A percentile compares a stretch with the other conserved stretches of the same genome.
Evolutionary conservation across 768 basidiomycete species (phyloP).

Genomic region (Serendipita indica): DNA sequence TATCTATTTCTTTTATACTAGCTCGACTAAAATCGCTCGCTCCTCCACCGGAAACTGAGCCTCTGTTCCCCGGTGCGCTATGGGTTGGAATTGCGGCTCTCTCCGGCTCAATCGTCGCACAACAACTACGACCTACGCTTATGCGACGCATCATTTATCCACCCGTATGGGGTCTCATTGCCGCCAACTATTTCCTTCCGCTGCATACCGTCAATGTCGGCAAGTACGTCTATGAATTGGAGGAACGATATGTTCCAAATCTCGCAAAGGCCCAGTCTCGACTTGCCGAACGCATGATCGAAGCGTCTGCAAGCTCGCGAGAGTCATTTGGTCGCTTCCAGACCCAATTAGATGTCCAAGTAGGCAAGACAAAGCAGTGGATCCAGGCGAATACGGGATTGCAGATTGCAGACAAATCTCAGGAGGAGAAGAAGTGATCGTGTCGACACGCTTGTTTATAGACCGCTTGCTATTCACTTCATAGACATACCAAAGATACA

Average conservation of each 20-base stretch:
- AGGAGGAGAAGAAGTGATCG: slow-evolving; percentile 7
- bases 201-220: slow-evolving; percentile 58
- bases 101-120: slow-evolving; percentile 72
- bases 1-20: slow-evolving; percentile 20
- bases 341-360: slow-evolving; percentile 40
- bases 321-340: slow-evolving; percentile 44
- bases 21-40: slow-evolving; percentile 73
- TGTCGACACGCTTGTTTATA: too few relatives aligned
- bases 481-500: too few relatives aligned
- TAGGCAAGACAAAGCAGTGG: slow-evolving; percentile 33
- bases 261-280: slow-evolving; percentile 47
- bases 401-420: slow-evolving; percentile 37
- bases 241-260: slow-evolving; percentile 53
- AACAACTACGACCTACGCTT: slow-evolving; percentile 59
- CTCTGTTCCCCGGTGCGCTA: slow-evolving; percentile 74
- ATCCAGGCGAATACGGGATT: slow-evolving; percentile 61
- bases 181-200: slow-evolving; percentile 77
- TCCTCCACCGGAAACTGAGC: slow-evolving; percentile 48
- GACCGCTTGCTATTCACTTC: too few relatives aligned
- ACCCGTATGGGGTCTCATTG: slow-evolving; percentile 50
- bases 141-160: slow-evolving; percentile 61
- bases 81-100: slow-evolving; percentile 84
- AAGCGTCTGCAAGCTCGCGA: slow-evolving; percentile 32
- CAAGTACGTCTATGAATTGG: slow-evolving; percentile 49
- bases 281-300: slow-evolving; percentile 17